Evolutionary conservation across 106 monocot species (phyloP).

Genomic region (Agapanthus africanus): DNA sequence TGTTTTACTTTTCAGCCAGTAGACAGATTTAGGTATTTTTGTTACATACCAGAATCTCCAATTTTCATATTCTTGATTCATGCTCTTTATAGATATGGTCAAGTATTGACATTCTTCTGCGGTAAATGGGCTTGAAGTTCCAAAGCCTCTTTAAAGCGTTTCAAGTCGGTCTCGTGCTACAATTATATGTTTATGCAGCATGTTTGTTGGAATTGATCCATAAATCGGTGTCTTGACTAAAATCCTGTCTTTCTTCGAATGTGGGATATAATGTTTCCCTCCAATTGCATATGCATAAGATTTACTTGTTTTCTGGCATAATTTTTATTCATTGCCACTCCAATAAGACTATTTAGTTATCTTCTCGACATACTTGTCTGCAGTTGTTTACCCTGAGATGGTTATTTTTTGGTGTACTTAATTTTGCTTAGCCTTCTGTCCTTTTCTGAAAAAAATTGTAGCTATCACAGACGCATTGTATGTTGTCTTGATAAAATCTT

Average conservation of each 20-base stretch:
- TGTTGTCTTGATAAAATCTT: too few species aligned
- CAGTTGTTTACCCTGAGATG: too few species aligned
- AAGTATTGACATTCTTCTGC: background rate
- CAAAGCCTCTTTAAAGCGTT: background rate
- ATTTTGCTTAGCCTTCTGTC: too few species aligned
- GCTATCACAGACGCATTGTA: too few species aligned
- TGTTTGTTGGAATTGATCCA: background rate
- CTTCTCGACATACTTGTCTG: too few species aligned
- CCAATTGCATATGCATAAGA: background rate
- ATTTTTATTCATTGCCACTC: background rate
- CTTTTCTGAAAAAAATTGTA: too few species aligned
- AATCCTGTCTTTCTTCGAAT: background rate
- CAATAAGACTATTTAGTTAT: too few species aligned
- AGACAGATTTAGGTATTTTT: too few species aligned
- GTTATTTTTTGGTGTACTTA: too few species aligned
- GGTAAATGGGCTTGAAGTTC: background rate
- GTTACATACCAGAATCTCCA: background rate
- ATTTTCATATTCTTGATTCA: background rate
- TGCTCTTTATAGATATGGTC: background rate
- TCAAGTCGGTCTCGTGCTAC: background rate
- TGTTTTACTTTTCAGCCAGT: too few species aligned
- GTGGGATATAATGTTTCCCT: background rate
- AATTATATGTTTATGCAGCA: background rate
- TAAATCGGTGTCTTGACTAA: background rate
- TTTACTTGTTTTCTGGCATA: background rate